Conservation (phyloP, 106 monocot species). For the Ottelia alismoides region DNA sequence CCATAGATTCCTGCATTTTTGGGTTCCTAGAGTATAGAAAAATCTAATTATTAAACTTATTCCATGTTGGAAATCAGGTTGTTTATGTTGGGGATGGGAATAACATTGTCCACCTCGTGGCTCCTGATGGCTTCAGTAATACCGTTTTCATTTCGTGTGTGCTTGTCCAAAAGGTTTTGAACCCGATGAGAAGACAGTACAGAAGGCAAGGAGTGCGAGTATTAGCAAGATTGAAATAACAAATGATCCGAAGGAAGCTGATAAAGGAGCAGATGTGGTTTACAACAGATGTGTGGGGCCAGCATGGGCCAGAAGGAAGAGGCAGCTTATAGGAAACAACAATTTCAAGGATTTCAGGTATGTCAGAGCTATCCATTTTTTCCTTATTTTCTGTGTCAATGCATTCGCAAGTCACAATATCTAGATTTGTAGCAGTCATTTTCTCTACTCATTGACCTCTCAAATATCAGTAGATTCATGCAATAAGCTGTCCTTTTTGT, state of each 20-base stretch:
- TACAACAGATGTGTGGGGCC: constrained; percentile 99
- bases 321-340: constrained; percentile 51
- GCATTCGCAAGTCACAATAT: too few relatives aligned
- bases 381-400: too few relatives aligned
- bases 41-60: too few relatives aligned
- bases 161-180: constrained; percentile 96
- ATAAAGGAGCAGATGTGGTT: constrained; percentile 78
- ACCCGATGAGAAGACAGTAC: constrained; percentile 67
- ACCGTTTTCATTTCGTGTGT: constrained; percentile 93
- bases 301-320: constrained; percentile 99
- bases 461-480: too few relatives aligned
- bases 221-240: constrained; percentile 88
- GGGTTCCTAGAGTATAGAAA: too few relatives aligned
- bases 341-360: constrained; percentile 96
- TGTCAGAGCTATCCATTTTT: too few relatives aligned
- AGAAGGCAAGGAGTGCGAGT: constrained; percentile 75
- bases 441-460: too few relatives aligned
- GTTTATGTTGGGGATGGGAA: constrained; percentile 99
- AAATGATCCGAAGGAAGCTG: constrained; percentile 69
- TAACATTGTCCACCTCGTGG: constrained; percentile 99
- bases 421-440: too few relatives aligned
- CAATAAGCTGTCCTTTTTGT: too few relatives aligned
- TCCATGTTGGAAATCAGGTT: constrained; percentile 27
- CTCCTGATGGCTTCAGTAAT: constrained; percentile 69
- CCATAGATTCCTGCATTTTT: too few relatives aligned